A percentile compares a stretch with the other conserved stretches of the same genome.
These are phyloP conservation scores for Scedosporium apiospermum DNA, from an alignment of 2,329 filamentous ascomycete genomes.

Conservation along the genomic window DNA sequence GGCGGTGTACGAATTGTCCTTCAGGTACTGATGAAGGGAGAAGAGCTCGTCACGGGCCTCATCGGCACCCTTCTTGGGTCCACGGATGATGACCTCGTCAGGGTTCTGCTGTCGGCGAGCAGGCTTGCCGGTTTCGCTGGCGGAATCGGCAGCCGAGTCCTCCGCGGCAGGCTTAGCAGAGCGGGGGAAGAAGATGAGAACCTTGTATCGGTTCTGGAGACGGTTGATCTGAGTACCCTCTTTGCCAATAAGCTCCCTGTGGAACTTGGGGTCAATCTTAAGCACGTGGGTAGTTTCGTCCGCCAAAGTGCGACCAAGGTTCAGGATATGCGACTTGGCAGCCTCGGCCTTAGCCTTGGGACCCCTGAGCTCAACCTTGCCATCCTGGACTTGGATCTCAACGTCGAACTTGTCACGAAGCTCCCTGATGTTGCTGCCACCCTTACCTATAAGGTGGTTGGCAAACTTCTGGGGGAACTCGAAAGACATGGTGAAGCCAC, in stretches of 20 bases:
- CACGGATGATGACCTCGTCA: slow-evolving; percentile 85
- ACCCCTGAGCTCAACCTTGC: slow-evolving; percentile 90
- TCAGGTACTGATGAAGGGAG: slow-evolving; percentile 77
- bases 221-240: slow-evolving; percentile 83
- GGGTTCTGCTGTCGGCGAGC: slow-evolving; percentile 60
- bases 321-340: slow-evolving; percentile 72
- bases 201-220: slow-evolving; percentile 84
- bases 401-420: slow-evolving; percentile 59
- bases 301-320: slow-evolving; percentile 71
- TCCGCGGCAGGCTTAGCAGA: slow-evolving; percentile 55
- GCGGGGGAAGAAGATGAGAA: slow-evolving; percentile 88
- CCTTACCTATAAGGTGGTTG: slow-evolving; percentile 69
- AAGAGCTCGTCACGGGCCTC: slow-evolving; percentile 86
- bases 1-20: slow-evolving; percentile 75
- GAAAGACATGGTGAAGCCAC: slow-evolving; percentile 75
- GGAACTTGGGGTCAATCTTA: slow-evolving; percentile 89
- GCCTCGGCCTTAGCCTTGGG: slow-evolving; percentile 89
- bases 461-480: slow-evolving; percentile 94
- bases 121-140: slow-evolving; percentile 56
- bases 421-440: slow-evolving; percentile 56
- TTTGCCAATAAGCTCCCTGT: slow-evolving; percentile 85
- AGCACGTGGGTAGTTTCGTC: slow-evolving; percentile 83
- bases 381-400: slow-evolving; percentile 82
- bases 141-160: slow-evolving; percentile 60
- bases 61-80: slow-evolving; percentile 87